These are phyloP conservation scores for Sextonia rubra DNA, from an alignment of 164 flowering plant genomes.

Conservation along the genomic window DNA sequence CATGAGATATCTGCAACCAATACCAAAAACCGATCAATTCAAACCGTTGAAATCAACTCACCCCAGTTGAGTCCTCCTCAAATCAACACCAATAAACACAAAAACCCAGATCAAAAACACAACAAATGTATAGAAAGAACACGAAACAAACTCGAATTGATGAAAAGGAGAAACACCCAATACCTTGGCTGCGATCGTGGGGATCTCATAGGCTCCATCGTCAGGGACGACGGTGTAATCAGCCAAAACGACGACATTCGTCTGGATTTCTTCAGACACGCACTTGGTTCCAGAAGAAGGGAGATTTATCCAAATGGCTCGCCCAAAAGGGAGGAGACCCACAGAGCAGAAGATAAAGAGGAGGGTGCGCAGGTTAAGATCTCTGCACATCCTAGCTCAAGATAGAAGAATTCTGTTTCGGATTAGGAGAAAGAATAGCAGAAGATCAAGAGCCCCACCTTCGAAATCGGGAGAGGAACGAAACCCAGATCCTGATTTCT, in stretches of 20 bases:
- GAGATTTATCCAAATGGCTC: constrained; percentile 35
- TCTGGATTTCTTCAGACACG: constrained; percentile 45
- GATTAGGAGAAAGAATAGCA: no score
- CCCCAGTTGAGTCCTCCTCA: no score
- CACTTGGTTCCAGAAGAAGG: constrained; percentile 41
- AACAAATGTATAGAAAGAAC: neutral
- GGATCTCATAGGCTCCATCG: constrained; percentile 15
- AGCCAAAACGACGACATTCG: constrained; percentile 39
- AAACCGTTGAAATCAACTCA: no score
- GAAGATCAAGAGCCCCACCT: no score
- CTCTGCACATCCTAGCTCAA: constrained; percentile 13
- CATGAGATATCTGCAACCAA: no score
- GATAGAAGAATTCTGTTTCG: neutral
- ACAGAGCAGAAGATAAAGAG: constrained; percentile 6
- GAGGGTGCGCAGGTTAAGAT: neutral
- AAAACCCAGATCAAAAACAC: neutral
- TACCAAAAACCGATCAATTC: no score
- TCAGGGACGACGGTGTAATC: constrained; percentile 35
- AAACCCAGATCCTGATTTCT: no score
- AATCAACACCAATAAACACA: no score
- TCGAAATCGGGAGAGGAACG: no score
- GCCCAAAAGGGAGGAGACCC: constrained; percentile 8
- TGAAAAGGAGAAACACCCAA: neutral
- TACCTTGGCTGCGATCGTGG: constrained; percentile 36
- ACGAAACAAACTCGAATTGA: no score